Evolutionary conservation across 345 rosid genomes (phyloP).

Genomic region (Salix brachista): DNA sequence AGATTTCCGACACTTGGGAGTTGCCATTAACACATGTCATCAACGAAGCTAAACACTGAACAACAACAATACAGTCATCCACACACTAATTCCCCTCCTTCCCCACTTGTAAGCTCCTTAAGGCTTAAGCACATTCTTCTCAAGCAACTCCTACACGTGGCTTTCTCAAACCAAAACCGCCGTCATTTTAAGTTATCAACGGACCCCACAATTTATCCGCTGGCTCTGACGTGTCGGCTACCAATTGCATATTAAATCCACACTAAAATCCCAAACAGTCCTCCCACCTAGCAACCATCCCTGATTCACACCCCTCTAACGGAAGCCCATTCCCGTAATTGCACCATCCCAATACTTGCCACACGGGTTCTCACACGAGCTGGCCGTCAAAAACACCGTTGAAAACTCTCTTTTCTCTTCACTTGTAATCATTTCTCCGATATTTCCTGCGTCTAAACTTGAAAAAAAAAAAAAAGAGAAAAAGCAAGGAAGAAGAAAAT

Average conservation of each 20-base stretch:
- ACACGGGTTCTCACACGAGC: constrained; percentile 30
- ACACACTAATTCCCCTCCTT: background rate
- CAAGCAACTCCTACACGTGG: constrained; percentile 30
- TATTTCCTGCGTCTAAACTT: constrained; percentile 11
- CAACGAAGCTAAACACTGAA: background rate
- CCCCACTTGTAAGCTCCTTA: constrained; percentile 21
- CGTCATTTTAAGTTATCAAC: constrained; percentile 19
- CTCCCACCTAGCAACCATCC: background rate
- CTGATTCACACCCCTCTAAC: too few species aligned
- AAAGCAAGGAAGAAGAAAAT: background rate
- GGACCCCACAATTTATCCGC: constrained; percentile 36
- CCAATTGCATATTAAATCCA: constrained; percentile 7
- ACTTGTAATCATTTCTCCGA: constrained; percentile 6
- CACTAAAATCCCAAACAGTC: background rate
- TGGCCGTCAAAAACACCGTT: constrained; percentile 24
- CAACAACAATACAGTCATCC: background rate
- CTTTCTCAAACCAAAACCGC: constrained; percentile 20
- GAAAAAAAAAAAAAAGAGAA: background rate
- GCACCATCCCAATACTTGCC: constrained; percentile 12
- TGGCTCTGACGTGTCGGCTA: constrained; percentile 19
- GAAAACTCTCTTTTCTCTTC: constrained; percentile 19
- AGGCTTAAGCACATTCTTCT: background rate
- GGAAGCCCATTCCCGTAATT: constrained; percentile 16
- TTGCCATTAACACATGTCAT: too few species aligned
- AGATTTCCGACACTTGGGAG: background rate